phyloP scores from a whole-genome alignment of 208 protist species.

The Acanthamoeba healyi region DNA sequence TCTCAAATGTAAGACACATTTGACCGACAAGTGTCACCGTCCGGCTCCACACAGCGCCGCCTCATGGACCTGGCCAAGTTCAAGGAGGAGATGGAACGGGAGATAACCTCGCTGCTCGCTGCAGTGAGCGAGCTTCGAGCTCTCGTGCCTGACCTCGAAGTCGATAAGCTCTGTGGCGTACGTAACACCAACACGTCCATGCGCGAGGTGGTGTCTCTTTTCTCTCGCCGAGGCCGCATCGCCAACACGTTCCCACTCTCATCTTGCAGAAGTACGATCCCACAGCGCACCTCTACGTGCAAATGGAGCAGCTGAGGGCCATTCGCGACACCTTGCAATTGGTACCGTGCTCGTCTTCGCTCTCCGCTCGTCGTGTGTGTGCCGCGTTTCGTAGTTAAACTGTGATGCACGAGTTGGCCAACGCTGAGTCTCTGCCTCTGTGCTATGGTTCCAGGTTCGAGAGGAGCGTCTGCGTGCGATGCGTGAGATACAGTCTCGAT shows the following conservation, averaged over 20 bases:
- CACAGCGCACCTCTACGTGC: conserved; percentile 37
- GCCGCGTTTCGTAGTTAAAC: too few species aligned
- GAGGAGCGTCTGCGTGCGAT: neutral
- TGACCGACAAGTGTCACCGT: too few species aligned
- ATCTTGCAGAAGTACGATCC: conserved; percentile 31
- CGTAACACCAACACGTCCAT: neutral
- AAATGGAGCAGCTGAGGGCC: conserved; percentile 49
- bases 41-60: neutral
- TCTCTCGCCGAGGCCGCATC: too few species aligned
- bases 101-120: neutral
- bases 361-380: neutral
- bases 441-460: neutral
- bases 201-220: neutral
- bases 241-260: too few species aligned
- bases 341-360: neutral
- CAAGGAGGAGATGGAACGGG: conserved; percentile 41
- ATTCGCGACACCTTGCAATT: conserved; percentile 21
- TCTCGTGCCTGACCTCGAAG: conserved; percentile 8
- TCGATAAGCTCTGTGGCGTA: neutral
- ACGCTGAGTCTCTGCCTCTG: too few species aligned
- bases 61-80: conserved; percentile 51
- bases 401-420: too few species aligned
- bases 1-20: too few species aligned
- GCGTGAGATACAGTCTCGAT: conserved; percentile 28
- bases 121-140: neutral